Base-by-base conservation (phyloP, 1,284 basidiomycete genomes). In the Moniliophthora roreri region DNA sequence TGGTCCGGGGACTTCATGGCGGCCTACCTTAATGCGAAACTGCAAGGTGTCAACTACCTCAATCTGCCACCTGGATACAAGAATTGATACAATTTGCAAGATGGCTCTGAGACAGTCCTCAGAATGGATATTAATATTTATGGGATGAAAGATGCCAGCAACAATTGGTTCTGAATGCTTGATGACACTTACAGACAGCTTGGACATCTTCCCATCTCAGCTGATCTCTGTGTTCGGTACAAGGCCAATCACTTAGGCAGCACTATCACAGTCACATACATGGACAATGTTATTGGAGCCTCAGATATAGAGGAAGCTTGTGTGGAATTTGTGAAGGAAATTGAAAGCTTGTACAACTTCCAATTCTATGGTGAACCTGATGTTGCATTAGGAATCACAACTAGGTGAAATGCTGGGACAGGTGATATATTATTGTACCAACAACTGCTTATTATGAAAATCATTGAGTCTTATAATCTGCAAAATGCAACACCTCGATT, bases 261-360 rank as follows among this genome's bases (percentile, higher is more conserved):
- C 37, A 55, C 54, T 1, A 28, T 55, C 1, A 48, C 54, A 1
- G 46, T 37, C 1, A 55, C 54, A 0, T 55, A 55, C 13, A 50
- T 42, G 1, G 39, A 55, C 16, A 38, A 55, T 20, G 45, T 55
- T 3, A 46, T 28, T 3, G 54, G 54, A 3, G 54, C 50, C 0
- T 51, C 54, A 13, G 9, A 49, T 2, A 41, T n/a, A 11, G 6
- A 15, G 11, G 48, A 45, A 11, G 20, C 15, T n/a, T n/a, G 13
- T 3, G 28, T 45, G 6, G 7, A n/a, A 24, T 24, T 37, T 41
- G 32, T 39, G 0, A 13, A 35, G 9, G 44, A 40, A 3, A 4
- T 52, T 4, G 28, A 36, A 6, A n/a, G 26, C 10, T n/a, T 2
- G 10, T 40, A 26, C 24, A 44, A 52, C 23, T 37, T 38, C 1